Percentiles rank a stretch among this genome's conserved stretches.
phyloP scores from a whole-genome alignment of 2,329 filamentous ascomycete genomes.

The Ascosphaera apis region DNA sequence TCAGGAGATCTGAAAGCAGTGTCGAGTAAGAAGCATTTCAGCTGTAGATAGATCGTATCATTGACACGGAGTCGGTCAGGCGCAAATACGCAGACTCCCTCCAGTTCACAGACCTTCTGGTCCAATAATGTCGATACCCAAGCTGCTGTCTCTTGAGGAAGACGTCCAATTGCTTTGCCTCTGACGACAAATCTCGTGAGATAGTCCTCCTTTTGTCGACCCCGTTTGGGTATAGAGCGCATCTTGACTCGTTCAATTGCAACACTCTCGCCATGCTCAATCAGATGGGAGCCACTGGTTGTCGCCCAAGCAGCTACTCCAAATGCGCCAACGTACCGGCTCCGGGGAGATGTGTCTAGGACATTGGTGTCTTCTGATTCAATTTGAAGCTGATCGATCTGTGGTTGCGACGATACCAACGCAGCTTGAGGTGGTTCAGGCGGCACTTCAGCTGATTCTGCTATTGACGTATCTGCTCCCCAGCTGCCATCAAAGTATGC shows the following conservation, averaged over 20 bases:
- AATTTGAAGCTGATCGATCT: too few relatives aligned
- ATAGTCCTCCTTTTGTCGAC: conserved; percentile 49
- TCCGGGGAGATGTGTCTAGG: conserved; percentile 27
- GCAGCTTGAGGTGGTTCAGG: too few relatives aligned
- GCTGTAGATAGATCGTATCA: conserved; percentile 80
- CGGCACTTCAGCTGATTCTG: too few relatives aligned
- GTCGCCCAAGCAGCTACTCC: conserved; percentile 86
- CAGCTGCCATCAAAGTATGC: conserved; percentile 42
- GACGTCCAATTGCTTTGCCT: conserved; percentile 63
- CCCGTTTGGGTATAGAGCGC: conserved; percentile 30
- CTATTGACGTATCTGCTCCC: too few relatives aligned
- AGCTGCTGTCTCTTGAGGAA: conserved; percentile 65
- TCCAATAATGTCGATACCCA: conserved; percentile 90
- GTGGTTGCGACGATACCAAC: too few relatives aligned
- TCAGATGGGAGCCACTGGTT: conserved; percentile 48
- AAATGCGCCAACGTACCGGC: conserved; percentile 72
- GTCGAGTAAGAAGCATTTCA: conserved; percentile 52
- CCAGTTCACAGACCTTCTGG: conserved; percentile 68
- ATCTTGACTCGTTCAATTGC: conserved; percentile 70
- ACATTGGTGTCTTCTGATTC: too few relatives aligned
- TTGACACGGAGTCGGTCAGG: conserved; percentile 70
- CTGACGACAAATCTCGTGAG: conserved; percentile 66
- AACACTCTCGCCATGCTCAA: conserved; percentile 65
- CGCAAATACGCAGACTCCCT: conserved; percentile 70
- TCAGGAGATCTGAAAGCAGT: conserved; percentile 49